Evolutionary conservation across 345 rosid genomes (phyloP).

Genomic region (Erucastrum elatum): DNA sequence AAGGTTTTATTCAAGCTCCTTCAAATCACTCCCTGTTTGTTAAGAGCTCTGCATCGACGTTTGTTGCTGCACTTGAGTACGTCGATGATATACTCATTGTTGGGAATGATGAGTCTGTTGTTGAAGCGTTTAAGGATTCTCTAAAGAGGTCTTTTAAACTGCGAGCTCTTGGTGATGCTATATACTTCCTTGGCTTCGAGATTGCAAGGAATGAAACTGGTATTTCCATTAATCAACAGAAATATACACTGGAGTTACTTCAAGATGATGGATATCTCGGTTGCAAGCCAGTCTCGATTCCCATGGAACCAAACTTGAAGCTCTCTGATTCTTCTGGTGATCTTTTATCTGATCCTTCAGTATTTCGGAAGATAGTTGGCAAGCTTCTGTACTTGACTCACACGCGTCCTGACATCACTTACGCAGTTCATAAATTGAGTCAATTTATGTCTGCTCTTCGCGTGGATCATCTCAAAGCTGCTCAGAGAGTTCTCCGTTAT

Average conservation of each 20-base stretch:
- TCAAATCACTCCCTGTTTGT: neutral
- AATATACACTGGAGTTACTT: neutral
- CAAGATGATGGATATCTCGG: neutral
- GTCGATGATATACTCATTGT: neutral
- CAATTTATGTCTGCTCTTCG: no score
- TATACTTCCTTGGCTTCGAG: neutral
- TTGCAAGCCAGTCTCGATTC: neutral
- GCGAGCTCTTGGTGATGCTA: neutral
- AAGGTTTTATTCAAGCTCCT: neutral
- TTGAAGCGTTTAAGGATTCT: neutral
- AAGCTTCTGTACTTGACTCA: no score
- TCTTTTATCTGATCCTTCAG: no score
- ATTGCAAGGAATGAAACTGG: neutral
- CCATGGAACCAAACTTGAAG: neutral
- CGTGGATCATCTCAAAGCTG: no score
- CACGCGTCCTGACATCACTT: no score
- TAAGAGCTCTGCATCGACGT: neutral
- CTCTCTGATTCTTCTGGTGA: no score
- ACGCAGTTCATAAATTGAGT: no score
- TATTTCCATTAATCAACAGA: neutral
- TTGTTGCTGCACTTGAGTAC: neutral
- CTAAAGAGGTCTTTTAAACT: neutral
- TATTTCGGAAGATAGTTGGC: no score
- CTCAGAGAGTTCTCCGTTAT: no score
- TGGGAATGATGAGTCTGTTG: neutral